Conservation (phyloP, 2,329 filamentous ascomycete species). For the Arthrobotrys pseudoclavata region DNA sequence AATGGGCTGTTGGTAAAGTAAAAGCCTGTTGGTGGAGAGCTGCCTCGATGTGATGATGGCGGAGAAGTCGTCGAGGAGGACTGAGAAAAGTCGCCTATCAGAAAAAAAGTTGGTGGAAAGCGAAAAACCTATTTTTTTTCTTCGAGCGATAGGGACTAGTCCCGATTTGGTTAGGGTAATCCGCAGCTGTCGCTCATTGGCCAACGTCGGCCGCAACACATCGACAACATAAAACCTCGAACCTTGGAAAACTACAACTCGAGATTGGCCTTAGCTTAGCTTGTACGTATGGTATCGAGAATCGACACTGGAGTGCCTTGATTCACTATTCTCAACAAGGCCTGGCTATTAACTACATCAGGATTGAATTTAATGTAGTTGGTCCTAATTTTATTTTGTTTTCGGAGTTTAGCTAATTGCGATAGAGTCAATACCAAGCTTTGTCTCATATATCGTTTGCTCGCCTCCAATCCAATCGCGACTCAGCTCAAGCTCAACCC, state of each 20-base stretch:
- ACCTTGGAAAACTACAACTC: slow-evolving; percentile 10
- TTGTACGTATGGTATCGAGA: not conserved
- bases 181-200: slow-evolving; percentile 42
- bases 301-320: too few species aligned
- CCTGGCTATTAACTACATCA: not conserved
- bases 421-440: not conserved
- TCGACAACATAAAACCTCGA: not conserved
- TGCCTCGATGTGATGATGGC: slow-evolving; percentile 22
- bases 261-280: not conserved
- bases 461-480: slow-evolving; percentile 20
- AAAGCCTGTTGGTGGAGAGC: slow-evolving; percentile 7
- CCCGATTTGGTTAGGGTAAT: slow-evolving; percentile 24
- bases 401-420: not conserved
- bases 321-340: too few species aligned
- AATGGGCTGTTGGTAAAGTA: slow-evolving; percentile 8
- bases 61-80: slow-evolving; percentile 37
- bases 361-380: not conserved
- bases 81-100: slow-evolving; percentile 40
- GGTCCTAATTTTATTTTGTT: not conserved
- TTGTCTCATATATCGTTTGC: slow-evolving; percentile 9
- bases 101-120: slow-evolving; percentile 40
- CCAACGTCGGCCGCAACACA: slow-evolving; percentile 44
- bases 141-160: slow-evolving; percentile 45
- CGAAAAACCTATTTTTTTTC: slow-evolving; percentile 50
- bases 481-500: not conserved